phyloP scores from a whole-genome alignment of 2,329 filamentous ascomycete genomes.

The Zymoseptoria crescenta region DNA sequence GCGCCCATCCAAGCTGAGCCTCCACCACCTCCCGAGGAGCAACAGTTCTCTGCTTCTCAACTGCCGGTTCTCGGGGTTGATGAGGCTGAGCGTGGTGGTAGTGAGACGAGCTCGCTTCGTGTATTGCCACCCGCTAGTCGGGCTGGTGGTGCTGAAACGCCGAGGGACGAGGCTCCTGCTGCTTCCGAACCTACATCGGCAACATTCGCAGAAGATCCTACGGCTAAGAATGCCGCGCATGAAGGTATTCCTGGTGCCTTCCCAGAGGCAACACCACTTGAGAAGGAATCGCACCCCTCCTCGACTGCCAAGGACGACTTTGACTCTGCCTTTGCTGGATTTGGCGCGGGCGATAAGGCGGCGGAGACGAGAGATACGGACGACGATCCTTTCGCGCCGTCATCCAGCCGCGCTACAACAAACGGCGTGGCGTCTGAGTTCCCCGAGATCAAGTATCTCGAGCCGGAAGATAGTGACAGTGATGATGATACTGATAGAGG shows the following conservation, averaged over 20 bases:
- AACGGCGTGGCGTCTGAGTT: slow-evolving; percentile 54
- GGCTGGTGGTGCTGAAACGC: slow-evolving; percentile 22
- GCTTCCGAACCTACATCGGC: slow-evolving; percentile 4
- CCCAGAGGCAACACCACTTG: slow-evolving; percentile 40
- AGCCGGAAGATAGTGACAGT: slow-evolving; percentile 62
- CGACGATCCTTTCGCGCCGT: slow-evolving; percentile 38
- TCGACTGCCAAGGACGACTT: slow-evolving; percentile 56
- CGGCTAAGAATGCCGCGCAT: slow-evolving; percentile 10
- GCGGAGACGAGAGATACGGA: slow-evolving; percentile 14
- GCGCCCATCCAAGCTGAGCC: slow-evolving; percentile 51
- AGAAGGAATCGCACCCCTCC: slow-evolving; percentile 36
- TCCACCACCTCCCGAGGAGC: slow-evolving; percentile 62
- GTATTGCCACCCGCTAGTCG: slow-evolving; percentile 28
- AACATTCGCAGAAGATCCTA: slow-evolving; percentile 13
- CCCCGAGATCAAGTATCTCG: slow-evolving; percentile 83
- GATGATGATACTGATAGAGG: slow-evolving; percentile 53
- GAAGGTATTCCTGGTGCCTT: slow-evolving; percentile 44
- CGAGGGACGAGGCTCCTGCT: slow-evolving; percentile 10
- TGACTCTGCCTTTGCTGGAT: slow-evolving; percentile 75
- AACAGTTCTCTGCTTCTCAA: slow-evolving; percentile 70
- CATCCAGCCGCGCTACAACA: slow-evolving; percentile 35
- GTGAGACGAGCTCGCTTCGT: slow-evolving; percentile 50
- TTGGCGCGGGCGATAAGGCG: slow-evolving; percentile 38
- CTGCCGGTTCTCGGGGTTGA: slow-evolving; percentile 60
- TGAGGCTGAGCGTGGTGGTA: slow-evolving; percentile 28